Evolutionary conservation across 2,329 filamentous ascomycete species (phyloP).

Genomic region (Phaeoacremonium minimum): DNA sequence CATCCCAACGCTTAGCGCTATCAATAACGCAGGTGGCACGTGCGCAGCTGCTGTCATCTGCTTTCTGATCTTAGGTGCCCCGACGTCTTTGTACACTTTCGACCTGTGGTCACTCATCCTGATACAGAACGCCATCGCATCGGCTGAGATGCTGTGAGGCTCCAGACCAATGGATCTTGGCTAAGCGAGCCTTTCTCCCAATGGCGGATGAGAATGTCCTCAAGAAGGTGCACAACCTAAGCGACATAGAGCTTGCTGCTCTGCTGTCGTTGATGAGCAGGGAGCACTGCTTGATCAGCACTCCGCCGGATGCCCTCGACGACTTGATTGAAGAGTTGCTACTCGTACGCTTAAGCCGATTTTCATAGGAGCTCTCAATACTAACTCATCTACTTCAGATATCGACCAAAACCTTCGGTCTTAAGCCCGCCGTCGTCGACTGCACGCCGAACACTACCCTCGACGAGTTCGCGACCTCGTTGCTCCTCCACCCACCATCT

Average conservation of each 20-base stretch:
- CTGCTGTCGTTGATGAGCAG: conserved; percentile 76
- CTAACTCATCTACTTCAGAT: conserved; percentile 41
- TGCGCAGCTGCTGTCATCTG: no score
- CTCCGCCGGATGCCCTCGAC: conserved; percentile 56
- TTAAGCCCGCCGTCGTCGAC: conserved; percentile 65
- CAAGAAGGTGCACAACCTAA: conserved; percentile 70
- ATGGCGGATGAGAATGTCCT: conserved; percentile 63
- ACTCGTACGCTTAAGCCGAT: conserved; percentile 28
- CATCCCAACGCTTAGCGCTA: no score
- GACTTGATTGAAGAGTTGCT: conserved; percentile 70
- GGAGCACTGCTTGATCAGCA: conserved; percentile 87
- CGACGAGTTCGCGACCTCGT: conserved; percentile 72
- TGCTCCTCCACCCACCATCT: conserved; percentile 45
- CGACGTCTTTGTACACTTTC: no score
- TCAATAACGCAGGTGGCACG: no score
- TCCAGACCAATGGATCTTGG: no score
- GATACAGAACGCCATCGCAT: no score
- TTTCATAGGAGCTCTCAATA: neutral
- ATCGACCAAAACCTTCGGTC: conserved; percentile 65
- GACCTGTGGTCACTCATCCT: no score
- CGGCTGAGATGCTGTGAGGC: no score
- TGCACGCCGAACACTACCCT: conserved; percentile 71
- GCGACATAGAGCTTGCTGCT: conserved; percentile 82
- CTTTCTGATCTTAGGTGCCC: no score
- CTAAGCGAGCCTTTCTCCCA: no score